A percentile compares a stretch with the other conserved stretches of the same genome.
Conservation (phyloP, 2,329 filamentous ascomycete species). For the Lachnellula subtilissima region DNA sequence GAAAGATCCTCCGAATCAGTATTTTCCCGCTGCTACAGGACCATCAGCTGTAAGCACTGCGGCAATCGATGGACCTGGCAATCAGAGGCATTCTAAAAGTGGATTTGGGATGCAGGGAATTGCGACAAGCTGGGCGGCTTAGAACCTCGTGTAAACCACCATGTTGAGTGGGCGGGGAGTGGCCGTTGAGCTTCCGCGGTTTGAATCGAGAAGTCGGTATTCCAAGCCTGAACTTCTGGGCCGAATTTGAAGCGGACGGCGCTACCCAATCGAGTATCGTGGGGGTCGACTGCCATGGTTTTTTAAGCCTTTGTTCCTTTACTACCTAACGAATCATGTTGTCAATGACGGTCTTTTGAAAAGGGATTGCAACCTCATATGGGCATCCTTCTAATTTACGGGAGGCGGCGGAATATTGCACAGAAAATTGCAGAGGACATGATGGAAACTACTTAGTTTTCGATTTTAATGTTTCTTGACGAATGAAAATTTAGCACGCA, state of each 20-base stretch:
- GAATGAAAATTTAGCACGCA: slow-evolving; percentile 5
- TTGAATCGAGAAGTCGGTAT: neutral
- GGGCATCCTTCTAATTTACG: slow-evolving; percentile 4
- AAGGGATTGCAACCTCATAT: neutral
- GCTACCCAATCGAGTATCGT: slow-evolving; percentile 5
- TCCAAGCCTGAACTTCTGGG: neutral
- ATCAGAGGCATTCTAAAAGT: slow-evolving; percentile 11
- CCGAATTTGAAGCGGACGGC: neutral
- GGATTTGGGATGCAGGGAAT: slow-evolving; percentile 9
- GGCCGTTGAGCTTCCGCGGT: neutral
- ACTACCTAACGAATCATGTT: slow-evolving; percentile 11
- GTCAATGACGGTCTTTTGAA: slow-evolving; percentile 4
- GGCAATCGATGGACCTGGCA: slow-evolving; percentile 16
- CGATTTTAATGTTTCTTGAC: neutral
- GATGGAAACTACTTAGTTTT: neutral
- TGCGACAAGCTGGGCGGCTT: slow-evolving; percentile 8
- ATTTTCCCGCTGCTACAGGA: slow-evolving; percentile 21
- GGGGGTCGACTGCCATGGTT: slow-evolving; percentile 1
- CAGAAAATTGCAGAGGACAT: neutral
- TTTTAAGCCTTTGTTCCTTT: neutral
- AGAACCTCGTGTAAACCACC: slow-evolving; percentile 2
- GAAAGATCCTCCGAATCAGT: slow-evolving; percentile 18
- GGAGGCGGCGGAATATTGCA: neutral
- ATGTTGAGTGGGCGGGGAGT: neutral
- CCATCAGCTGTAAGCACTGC: slow-evolving; percentile 16